Conservation (phyloP, 2,329 filamentous ascomycete species). For the Nigrograna mackinnonii region DNA sequence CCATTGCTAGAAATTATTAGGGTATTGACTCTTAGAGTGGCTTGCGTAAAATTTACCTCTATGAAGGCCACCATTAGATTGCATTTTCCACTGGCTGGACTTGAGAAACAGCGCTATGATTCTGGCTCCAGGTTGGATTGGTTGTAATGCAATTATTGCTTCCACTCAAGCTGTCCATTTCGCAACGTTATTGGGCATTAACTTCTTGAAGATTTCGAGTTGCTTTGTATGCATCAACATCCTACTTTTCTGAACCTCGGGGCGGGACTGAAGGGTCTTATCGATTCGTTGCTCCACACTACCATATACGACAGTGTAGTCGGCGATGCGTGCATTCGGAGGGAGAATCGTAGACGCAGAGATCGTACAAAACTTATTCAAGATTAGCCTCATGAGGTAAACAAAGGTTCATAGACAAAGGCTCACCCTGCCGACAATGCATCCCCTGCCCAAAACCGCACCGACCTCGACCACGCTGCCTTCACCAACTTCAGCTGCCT, state of each 20-base stretch:
- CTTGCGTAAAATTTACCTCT: no score
- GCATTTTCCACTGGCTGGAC: no score
- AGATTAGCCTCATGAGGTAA: background rate
- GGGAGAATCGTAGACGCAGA: constrained; percentile 39
- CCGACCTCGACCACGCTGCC: constrained; percentile 37
- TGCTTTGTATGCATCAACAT: constrained; percentile 37
- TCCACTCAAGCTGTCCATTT: constrained; percentile 36
- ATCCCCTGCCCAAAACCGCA: constrained; percentile 35
- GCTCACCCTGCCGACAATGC: constrained; percentile 46
- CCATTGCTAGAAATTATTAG: no score
- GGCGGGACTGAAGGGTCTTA: constrained; percentile 36
- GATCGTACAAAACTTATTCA: constrained; percentile 49
- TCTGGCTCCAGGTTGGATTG: no score
- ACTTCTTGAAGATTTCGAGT: constrained; percentile 36
- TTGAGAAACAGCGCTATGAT: no score
- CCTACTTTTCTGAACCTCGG: constrained; percentile 31
- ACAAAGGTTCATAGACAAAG: background rate
- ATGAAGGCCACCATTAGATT: no score
- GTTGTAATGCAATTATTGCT: no score
- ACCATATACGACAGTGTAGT: constrained; percentile 51
- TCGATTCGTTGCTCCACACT: constrained; percentile 42
- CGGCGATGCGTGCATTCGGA: constrained; percentile 42
- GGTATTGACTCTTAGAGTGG: no score
- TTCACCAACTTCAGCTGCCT: constrained; percentile 41
- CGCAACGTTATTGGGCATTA: constrained; percentile 39